phyloP scores from a whole-genome alignment of 2,329 filamentous ascomycete species.

The Knoxdaviesia capensis region DNA sequence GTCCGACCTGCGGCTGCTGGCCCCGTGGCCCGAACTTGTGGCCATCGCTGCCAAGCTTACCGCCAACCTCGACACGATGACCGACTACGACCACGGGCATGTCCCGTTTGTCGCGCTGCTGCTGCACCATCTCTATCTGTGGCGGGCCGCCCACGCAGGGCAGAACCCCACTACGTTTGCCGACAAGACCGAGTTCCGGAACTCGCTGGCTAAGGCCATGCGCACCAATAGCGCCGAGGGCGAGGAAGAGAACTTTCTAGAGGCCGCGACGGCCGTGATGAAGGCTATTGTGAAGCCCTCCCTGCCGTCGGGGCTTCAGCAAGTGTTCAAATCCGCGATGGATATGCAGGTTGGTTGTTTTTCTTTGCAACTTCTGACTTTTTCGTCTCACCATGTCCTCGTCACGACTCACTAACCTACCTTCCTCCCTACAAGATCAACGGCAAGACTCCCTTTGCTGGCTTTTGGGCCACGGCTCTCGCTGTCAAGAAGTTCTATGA shows the following conservation, averaged over 20 bases:
- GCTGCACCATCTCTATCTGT: constrained; percentile 61
- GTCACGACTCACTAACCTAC: no score
- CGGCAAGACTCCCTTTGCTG: neutral
- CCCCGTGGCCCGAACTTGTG: constrained; percentile 67
- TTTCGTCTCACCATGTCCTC: no score
- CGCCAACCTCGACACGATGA: constrained; percentile 44
- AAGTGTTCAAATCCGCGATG: constrained; percentile 48
- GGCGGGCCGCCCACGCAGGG: constrained; percentile 54
- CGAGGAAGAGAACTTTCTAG: constrained; percentile 91
- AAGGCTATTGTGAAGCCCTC: constrained; percentile 59
- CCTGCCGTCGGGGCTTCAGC: constrained; percentile 47
- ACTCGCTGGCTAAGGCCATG: constrained; percentile 44
- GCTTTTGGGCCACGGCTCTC: constrained; percentile 75
- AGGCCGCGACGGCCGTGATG: constrained; percentile 70
- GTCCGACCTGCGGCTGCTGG: constrained; percentile 64
- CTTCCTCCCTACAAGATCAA: no score
- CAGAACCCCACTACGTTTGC: constrained; percentile 53
- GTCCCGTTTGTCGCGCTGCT: constrained; percentile 73
- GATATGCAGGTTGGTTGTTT: constrained; percentile 26
- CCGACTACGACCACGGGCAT: constrained; percentile 73
- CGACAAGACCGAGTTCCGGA: constrained; percentile 70
- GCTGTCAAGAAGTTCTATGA: constrained; percentile 62
- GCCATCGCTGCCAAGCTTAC: constrained; percentile 49
- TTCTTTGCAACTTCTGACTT: neutral
- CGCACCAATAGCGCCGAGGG: constrained; percentile 61